Evolutionary conservation across 2,329 filamentous ascomycete genomes (phyloP).

Genomic region (Botrytis medusae): DNA sequence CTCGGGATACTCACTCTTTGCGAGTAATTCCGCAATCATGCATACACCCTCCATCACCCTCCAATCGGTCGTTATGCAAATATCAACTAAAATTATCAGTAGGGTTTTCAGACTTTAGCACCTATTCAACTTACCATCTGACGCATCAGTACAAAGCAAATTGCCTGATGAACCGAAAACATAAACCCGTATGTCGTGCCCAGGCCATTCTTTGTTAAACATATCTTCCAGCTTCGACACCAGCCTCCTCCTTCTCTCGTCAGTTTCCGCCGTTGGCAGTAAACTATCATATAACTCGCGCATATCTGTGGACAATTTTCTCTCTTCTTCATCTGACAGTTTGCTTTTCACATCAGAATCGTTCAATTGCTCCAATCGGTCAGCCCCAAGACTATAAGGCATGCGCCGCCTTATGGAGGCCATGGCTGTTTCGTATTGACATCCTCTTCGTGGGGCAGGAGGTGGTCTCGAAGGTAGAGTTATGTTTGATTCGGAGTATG

Average conservation of each 20-base stretch:
- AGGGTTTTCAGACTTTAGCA: neutral
- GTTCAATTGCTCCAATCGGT: slow-evolving; percentile 71
- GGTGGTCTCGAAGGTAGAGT: slow-evolving; percentile 67
- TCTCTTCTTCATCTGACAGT: slow-evolving; percentile 70
- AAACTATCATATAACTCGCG: slow-evolving; percentile 80
- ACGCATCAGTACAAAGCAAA: slow-evolving; percentile 89
- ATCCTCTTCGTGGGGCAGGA: slow-evolving; percentile 60
- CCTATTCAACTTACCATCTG: slow-evolving; percentile 68
- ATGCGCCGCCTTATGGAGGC: slow-evolving; percentile 81
- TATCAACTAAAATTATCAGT: slow-evolving; percentile 67
- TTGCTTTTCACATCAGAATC: slow-evolving; percentile 70
- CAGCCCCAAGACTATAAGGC: slow-evolving; percentile 85
- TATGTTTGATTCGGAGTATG: slow-evolving; percentile 84
- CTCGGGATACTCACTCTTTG: slow-evolving; percentile 65
- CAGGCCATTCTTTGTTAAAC: slow-evolving; percentile 89
- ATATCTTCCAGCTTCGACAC: slow-evolving; percentile 86
- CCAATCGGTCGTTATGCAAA: slow-evolving; percentile 92
- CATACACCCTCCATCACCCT: slow-evolving; percentile 88
- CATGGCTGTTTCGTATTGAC: slow-evolving; percentile 86
- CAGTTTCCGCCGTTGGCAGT: slow-evolving; percentile 77
- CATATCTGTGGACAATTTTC: slow-evolving; percentile 78
- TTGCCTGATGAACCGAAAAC: slow-evolving; percentile 99
- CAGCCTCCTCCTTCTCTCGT: slow-evolving; percentile 71
- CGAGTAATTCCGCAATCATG: slow-evolving; percentile 81
- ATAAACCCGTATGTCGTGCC: slow-evolving; percentile 83